Evolutionary conservation across 2,329 filamentous ascomycete genomes (phyloP).

Genomic region (Zymoseptoria brevis): DNA sequence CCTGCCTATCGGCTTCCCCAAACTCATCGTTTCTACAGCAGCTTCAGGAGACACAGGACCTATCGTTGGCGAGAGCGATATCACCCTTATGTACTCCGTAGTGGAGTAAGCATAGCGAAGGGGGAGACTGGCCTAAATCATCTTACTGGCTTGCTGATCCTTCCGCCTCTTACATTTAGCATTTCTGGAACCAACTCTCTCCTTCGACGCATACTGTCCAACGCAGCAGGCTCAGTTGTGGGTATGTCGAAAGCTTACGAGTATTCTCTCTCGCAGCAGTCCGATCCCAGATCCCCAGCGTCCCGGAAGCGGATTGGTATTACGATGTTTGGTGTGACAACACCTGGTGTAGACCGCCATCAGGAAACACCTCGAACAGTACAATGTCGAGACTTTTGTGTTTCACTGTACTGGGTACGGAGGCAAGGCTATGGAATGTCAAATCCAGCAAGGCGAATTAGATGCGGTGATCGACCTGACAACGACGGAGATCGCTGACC

Average conservation of each 20-base stretch:
- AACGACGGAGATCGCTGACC: constrained; percentile 60
- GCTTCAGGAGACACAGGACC: constrained; percentile 58
- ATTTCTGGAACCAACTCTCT: constrained; percentile 58
- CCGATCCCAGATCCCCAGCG: not conserved
- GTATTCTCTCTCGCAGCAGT: constrained; percentile 2
- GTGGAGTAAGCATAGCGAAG: constrained; percentile 45
- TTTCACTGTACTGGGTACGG: constrained; percentile 66
- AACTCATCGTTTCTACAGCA: constrained; percentile 62
- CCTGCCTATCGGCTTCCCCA: constrained; percentile 59
- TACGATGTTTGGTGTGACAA: constrained; percentile 71
- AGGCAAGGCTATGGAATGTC: constrained; percentile 59
- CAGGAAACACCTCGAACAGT: constrained; percentile 42
- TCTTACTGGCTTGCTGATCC: not conserved
- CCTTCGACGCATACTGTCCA: constrained; percentile 50
- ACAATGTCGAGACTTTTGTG: constrained; percentile 51
- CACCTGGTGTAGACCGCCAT: constrained; percentile 53
- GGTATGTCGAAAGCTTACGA: constrained; percentile 49
- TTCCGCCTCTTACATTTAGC: not conserved
- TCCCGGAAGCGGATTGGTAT: constrained; percentile 50
- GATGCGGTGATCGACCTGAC: constrained; percentile 64
- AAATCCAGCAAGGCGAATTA: constrained; percentile 50
- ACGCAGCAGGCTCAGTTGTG: constrained; percentile 54
- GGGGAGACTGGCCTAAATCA: not conserved
- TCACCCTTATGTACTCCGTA: constrained; percentile 62
- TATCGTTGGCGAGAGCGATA: constrained; percentile 61